Conservation (phyloP, 371 early-diverging fungal genomes). For the Capniomyces stellatus region DNA sequence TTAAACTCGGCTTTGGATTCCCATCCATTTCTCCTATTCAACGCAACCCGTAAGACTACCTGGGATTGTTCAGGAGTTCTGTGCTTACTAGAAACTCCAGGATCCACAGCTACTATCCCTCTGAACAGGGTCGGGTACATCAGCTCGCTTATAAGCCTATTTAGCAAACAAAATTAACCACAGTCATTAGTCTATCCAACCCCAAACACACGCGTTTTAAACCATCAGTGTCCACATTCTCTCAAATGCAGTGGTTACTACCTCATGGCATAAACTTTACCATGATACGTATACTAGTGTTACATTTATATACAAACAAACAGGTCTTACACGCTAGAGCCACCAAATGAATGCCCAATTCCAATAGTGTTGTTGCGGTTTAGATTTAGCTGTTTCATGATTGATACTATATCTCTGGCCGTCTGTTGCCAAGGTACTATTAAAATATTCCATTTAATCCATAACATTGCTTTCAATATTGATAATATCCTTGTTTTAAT, state of each 20-base stretch:
- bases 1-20: background rate
- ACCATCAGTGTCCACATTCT: no score
- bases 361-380: background rate
- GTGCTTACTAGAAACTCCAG: background rate
- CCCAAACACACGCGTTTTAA: no score
- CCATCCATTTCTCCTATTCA: background rate
- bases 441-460: no score
- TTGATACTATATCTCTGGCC: background rate
- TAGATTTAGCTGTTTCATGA: background rate
- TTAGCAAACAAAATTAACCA: no score
- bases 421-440: conserved; percentile 11
- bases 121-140: background rate
- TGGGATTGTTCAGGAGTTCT: background rate
- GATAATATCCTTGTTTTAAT: no score
- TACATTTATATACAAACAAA: background rate
- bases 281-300: no score
- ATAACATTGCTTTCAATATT: no score
- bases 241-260: no score
- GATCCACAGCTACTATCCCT: background rate
- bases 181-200: no score
- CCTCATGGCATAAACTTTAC: no score
- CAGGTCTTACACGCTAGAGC: background rate
- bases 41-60: no score
- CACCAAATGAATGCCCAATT: conserved; percentile 4
- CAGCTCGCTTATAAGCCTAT: background rate